Conservation (phyloP, 768 basidiomycete species). For the Lentinula aciculospora region DNA sequence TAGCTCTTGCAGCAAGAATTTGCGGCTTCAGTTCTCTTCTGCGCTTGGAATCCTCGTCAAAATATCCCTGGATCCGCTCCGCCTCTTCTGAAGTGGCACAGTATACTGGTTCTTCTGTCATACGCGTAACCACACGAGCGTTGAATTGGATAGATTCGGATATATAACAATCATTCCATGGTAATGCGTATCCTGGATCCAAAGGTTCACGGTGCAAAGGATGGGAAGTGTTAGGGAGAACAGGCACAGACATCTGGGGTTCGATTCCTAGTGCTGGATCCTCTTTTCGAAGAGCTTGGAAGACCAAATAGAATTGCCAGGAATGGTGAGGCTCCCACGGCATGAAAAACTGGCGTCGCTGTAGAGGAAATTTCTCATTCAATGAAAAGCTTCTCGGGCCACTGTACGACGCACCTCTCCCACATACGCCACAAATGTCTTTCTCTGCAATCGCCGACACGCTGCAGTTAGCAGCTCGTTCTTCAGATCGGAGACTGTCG, state of each 20-base stretch:
- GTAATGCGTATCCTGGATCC: constrained; percentile 7
- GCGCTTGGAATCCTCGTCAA: background rate
- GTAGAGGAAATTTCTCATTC: background rate
- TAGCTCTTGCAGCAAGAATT: background rate
- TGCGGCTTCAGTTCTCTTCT: background rate
- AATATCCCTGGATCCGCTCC: background rate
- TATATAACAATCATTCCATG: constrained; percentile 10
- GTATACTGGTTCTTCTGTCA: background rate
- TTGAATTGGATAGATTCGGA: background rate
- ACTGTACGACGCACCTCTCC: background rate
- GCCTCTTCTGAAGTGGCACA: background rate
- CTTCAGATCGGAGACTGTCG: background rate
- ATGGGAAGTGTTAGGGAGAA: constrained; percentile 8
- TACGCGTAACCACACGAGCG: constrained; percentile 1
- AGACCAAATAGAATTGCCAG: constrained; percentile 2
- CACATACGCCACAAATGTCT: constrained; percentile 6
- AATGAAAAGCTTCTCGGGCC: background rate
- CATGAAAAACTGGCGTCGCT: background rate
- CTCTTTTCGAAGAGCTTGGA: constrained; percentile 2
- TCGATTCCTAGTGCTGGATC: background rate
- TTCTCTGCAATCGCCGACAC: constrained; percentile 1
- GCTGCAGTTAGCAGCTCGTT: constrained; percentile 1
- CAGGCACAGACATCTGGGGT: constrained; percentile 9
- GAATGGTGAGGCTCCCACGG: constrained; percentile 1
- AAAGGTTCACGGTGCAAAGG: constrained; percentile 4